Evolutionary conservation across 1,284 basidiomycete genomes (phyloP).

Genomic region (Sporisorium graminicola): DNA sequence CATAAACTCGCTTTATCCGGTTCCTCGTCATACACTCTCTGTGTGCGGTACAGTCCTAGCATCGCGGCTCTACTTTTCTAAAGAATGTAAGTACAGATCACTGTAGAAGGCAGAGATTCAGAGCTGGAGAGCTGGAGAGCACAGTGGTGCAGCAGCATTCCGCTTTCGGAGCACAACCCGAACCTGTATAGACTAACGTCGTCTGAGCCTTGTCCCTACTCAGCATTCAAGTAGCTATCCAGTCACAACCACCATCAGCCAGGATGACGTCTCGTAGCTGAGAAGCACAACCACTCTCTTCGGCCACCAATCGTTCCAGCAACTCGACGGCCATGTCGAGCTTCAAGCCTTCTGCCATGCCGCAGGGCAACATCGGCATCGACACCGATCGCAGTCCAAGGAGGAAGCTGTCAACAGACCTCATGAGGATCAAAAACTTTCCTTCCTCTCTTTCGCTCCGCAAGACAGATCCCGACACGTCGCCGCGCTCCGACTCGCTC

Average conservation of each 20-base stretch:
- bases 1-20: neutral
- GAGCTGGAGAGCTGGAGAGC: too few relatives aligned
- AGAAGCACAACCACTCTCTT: neutral
- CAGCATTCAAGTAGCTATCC: neutral
- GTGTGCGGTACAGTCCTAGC: neutral
- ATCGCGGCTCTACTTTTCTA: neutral
- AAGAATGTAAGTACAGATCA: neutral
- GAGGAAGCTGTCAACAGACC: conserved; percentile 34
- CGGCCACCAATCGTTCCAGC: neutral
- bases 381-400: conserved; percentile 28
- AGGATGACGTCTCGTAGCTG: neutral
- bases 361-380: conserved; percentile 2
- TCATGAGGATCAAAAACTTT: conserved; percentile 42
- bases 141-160: neutral
- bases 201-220: neutral
- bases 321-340: conserved; percentile 18
- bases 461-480: conserved; percentile 27
- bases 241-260: neutral
- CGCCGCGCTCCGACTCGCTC: conserved; percentile 8
- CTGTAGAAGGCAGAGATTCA: neutral
- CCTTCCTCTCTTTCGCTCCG: conserved; percentile 41
- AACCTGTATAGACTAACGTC: neutral
- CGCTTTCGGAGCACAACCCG: neutral
- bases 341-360: conserved; percentile 5
- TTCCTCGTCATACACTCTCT: neutral